Conservation (phyloP, 148 eudicot species). For the Hydrangea macrophylla region DNA sequence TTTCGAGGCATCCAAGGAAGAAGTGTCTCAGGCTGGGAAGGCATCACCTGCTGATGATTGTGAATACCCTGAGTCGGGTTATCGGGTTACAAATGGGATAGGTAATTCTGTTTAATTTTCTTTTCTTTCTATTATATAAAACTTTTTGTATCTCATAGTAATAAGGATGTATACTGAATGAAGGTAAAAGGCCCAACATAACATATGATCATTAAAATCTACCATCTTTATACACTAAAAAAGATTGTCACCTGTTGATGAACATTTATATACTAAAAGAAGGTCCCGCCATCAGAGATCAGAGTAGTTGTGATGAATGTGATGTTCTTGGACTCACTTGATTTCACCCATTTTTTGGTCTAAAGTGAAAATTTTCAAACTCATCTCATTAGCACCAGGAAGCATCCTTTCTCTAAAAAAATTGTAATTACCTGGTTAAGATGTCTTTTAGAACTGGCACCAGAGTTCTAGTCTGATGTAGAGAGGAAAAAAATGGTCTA, state of each 20-base stretch:
- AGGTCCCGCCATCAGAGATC: neutral
- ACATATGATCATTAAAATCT: neutral
- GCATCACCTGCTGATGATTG: slow-evolving; percentile 60
- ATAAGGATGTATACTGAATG: neutral
- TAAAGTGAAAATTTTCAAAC: no score
- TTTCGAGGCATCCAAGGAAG: slow-evolving; percentile 87
- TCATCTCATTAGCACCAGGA: no score
- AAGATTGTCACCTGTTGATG: neutral
- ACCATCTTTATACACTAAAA: neutral
- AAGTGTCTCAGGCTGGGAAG: slow-evolving; percentile 81
- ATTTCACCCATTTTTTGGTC: neutral
- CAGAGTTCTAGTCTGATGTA: no score
- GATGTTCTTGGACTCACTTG: neutral
- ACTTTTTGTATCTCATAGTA: neutral
- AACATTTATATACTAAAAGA: neutral
- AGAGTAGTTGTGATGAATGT: neutral
- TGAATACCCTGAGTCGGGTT: slow-evolving; percentile 61
- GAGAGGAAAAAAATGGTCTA: no score
- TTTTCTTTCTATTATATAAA: neutral
- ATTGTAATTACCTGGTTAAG: no score
- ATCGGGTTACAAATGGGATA: slow-evolving; percentile 58
- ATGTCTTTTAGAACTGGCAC: no score
- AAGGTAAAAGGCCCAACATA: neutral
- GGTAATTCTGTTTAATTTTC: slow-evolving; percentile 31
- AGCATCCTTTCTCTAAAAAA: no score